phyloP scores from a whole-genome alignment of 2,329 filamentous ascomycete species.

The Emmonsiellopsis sp. region DNA sequence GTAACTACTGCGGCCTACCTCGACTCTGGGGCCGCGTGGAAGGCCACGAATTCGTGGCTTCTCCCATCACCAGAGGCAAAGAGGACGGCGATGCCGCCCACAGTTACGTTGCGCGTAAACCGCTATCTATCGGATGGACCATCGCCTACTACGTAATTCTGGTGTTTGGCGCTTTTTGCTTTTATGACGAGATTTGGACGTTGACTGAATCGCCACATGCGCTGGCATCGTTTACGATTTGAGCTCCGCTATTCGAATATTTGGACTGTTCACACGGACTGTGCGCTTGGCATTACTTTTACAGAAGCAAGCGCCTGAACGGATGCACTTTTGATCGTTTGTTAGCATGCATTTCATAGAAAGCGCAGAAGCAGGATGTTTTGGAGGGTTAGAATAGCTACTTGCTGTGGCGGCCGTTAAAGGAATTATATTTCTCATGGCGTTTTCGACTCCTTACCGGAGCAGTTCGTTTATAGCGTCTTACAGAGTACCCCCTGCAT shows the following conservation, averaged over 20 bases:
- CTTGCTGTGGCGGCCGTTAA: no score
- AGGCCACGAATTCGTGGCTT: slow-evolving; percentile 19
- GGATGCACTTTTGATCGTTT: no score
- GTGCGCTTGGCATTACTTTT: no score
- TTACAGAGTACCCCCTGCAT: no score
- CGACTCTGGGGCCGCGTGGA: slow-evolving; percentile 73
- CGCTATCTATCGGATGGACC: slow-evolving; percentile 54
- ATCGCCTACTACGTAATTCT: slow-evolving; percentile 71
- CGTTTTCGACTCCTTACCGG: no score
- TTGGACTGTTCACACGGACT: no score
- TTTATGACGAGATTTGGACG: slow-evolving; percentile 61
- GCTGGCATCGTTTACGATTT: slow-evolving; percentile 23
- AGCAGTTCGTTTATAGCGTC: no score
- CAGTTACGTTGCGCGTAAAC: slow-evolving; percentile 17
- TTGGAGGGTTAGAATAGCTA: no score
- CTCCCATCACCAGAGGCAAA: slow-evolving; percentile 33
- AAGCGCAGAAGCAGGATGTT: no score
- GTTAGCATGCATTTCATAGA: no score
- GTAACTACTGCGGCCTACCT: slow-evolving; percentile 86
- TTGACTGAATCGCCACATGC: slow-evolving; percentile 52
- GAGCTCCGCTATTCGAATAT: neutral
- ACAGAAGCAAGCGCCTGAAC: no score
- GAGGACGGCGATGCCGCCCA: slow-evolving; percentile 23
- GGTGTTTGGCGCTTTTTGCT: slow-evolving; percentile 60
- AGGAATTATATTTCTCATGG: no score